A percentile compares a stretch with the other conserved stretches of the same genome.
Evolutionary conservation across 2,329 filamentous ascomycete species (phyloP).

Genomic region (Diplodia seriata): DNA sequence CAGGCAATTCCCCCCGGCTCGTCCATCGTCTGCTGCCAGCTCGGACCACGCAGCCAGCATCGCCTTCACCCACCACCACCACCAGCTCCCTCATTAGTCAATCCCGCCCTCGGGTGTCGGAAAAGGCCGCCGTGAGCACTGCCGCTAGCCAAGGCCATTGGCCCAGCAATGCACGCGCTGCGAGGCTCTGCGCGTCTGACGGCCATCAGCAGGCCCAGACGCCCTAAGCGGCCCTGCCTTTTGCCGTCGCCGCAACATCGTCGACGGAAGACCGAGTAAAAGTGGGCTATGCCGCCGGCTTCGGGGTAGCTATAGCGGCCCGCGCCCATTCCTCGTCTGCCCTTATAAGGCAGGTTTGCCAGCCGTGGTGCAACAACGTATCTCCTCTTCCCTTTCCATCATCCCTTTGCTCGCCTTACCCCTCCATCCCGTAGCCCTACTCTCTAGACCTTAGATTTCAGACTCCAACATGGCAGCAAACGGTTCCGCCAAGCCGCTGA

Average conservation of each 20-base stretch:
- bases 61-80: constrained; percentile 18
- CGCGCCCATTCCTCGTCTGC: constrained; percentile 12
- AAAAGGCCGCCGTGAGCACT: constrained; percentile 8
- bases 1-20: neutral
- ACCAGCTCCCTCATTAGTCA: constrained; percentile 22
- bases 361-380: constrained; percentile 9
- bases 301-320: constrained; percentile 41
- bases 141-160: constrained; percentile 14
- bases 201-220: constrained; percentile 25
- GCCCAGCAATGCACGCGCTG: neutral
- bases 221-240: neutral
- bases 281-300: constrained; percentile 44
- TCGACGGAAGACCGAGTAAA: constrained; percentile 26
- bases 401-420: neutral
- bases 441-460: constrained; percentile 29
- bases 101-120: constrained; percentile 1
- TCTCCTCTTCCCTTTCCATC: neutral
- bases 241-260: constrained; percentile 27
- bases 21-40: constrained; percentile 11
- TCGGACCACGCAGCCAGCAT: constrained; percentile 2
- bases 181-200: neutral
- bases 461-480: constrained; percentile 39
- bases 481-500: constrained; percentile 47
- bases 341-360: constrained; percentile 32
- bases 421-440: constrained; percentile 6